Base-by-base conservation (phyloP, 306 rosid species). In the Sesbania bispinosa region DNA sequence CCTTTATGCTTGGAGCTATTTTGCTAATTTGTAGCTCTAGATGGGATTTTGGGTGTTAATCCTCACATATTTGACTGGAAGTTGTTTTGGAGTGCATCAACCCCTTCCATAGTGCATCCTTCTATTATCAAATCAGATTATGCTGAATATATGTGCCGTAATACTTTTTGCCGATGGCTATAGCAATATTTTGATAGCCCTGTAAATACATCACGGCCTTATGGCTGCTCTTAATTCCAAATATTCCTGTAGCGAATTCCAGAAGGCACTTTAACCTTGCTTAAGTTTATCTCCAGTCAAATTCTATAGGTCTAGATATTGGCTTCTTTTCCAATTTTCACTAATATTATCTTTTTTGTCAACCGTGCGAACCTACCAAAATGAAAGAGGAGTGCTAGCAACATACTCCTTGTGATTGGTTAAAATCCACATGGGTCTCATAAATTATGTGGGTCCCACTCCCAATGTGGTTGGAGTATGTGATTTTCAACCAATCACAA, bases 1-100 rank as follows among this genome's bases (percentile, higher is more conserved):
- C 54, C 32, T 27, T n/a, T 48, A 1, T 69, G 33, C 65, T 19
- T 36, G 45, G 43, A 69, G 69, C 48, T 54, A 21, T 76, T 33
- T 62, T 11, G 16, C 68, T 69, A 6, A 41, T 36, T 39, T 9
- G 27, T 50, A 18, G 19, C 38, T 51, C 26, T 73, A 20, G 26
- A 27, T 39, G 48, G 14, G 35, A 63, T 63, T 50, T 54, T 58
- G 13, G 14, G 2, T 15, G 19, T 6, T 57, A 21, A 41, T 5
- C 2, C 69, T 36, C 20, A 16, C 54, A 7, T 75, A 6, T 45
- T 43, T 41, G 10, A 38, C 13, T 2, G 1, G 48, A 29, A 38
- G 15, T 41, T 67, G 30, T 27, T 33, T 9, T 63, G 48, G 50
- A 51, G 15, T 73, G 43, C 51, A 29, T 41, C 7, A 39, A 48